phyloP scores from a whole-genome alignment of 2,329 filamentous ascomycete genomes.

The Hypoxylon sp. region DNA sequence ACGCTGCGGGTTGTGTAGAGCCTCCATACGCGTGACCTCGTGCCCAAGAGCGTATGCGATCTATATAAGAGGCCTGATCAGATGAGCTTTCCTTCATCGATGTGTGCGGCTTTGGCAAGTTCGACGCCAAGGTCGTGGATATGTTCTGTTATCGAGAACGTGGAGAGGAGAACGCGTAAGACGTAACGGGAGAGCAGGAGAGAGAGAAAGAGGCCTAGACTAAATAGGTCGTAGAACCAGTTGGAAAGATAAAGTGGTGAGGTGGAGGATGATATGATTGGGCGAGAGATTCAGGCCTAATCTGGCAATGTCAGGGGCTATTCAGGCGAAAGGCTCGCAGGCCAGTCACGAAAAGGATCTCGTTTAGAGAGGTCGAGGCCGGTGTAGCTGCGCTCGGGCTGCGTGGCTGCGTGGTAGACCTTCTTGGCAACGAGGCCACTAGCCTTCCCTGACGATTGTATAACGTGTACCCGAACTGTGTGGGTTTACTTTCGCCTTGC shows the following conservation, averaged over 20 bases:
- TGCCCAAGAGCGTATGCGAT: conserved; percentile 65
- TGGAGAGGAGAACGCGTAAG: conserved; percentile 18
- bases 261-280: conserved; percentile 33
- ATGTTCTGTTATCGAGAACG: conserved; percentile 39
- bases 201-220: conserved; percentile 29
- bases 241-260: conserved; percentile 28
- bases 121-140: conserved; percentile 44
- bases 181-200: conserved; percentile 19
- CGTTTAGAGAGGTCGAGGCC: neutral
- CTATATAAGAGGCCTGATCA: conserved; percentile 59
- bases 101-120: conserved; percentile 46
- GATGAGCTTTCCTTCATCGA: conserved; percentile 70
- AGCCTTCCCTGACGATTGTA: conserved; percentile 17
- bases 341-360: conserved; percentile 16
- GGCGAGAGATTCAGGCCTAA: conserved; percentile 28
- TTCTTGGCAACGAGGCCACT: conserved; percentile 29
- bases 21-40: conserved; percentile 63
- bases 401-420: too few relatives aligned
- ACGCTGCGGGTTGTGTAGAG: conserved; percentile 51
- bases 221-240: conserved; percentile 38
- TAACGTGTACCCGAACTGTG: conserved; percentile 32
- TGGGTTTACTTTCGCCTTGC: conserved; percentile 31
- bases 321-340: conserved; percentile 11
- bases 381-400: too few relatives aligned
- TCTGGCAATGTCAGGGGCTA: conserved; percentile 26